A percentile compares a stretch with the other conserved stretches of the same genome.
These are phyloP conservation scores for Lodderomyces elongisporus DNA, from an alignment of 1,139 yeast species.

Conservation along the genomic window DNA sequence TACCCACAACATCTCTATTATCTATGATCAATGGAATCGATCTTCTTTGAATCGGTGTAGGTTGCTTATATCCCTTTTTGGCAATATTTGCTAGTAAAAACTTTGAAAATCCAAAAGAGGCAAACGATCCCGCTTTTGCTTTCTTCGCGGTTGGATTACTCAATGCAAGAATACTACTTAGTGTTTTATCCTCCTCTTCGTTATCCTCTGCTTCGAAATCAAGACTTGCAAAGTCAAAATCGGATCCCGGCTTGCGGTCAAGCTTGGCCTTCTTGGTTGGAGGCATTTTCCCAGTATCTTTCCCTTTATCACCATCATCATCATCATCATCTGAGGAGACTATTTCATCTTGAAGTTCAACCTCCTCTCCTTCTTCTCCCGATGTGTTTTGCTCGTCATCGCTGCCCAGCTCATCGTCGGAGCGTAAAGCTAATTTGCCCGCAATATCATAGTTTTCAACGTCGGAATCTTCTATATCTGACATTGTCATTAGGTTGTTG, in stretches of 20 bases:
- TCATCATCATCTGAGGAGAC: conserved; percentile 46
- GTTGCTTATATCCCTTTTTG: conserved; percentile 86
- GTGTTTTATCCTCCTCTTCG: conserved; percentile 24
- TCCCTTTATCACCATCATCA: conserved; percentile 13
- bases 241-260: conserved; percentile 20
- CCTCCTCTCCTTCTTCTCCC: conserved; percentile 27
- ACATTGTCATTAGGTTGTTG: too few relatives aligned
- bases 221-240: conserved; percentile 32
- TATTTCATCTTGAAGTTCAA: conserved; percentile 60
- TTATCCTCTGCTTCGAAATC: conserved; percentile 37
- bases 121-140: conserved; percentile 79
- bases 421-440: conserved; percentile 43
- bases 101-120: conserved; percentile 84
- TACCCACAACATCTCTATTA: conserved; percentile 92
- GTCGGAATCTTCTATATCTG: conserved; percentile 46
- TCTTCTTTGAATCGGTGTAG: conserved; percentile 96
- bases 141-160: conserved; percentile 50
- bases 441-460: conserved; percentile 71
- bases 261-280: conserved; percentile 17
- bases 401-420: conserved; percentile 20
- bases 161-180: conserved; percentile 26
- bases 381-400: conserved; percentile 35
- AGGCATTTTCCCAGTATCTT: conserved; percentile 11
- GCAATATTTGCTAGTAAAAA: conserved; percentile 63
- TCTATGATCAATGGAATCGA: conserved; percentile 87